Evolutionary conservation across 768 basidiomycete genomes (phyloP), one percentile per base, ranked within the genome.

Genomic region (Termitomyces sp.): DNA sequence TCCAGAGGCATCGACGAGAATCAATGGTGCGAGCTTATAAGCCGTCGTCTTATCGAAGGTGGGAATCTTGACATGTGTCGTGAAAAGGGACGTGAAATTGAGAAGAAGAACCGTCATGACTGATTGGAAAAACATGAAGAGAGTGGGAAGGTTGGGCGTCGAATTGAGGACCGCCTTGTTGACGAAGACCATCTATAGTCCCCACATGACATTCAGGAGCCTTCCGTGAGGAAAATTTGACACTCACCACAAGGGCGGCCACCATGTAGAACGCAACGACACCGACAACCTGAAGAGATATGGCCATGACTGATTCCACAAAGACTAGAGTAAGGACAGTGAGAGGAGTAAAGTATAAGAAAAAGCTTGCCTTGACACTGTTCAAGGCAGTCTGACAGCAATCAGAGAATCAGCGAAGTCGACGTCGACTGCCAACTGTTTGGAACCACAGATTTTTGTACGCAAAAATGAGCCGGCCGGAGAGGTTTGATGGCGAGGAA

Each of bases 111-210:
- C 71, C 13, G 72, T 72, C 49, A 67, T 67, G 28, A 70, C 55
- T 2, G 71, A 72, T 62, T 73, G 72, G 67, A 73, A 71, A 55
- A 69, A 69, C 65, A 70, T 70, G 46, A 73, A 68, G 32, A 72
- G 65, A 5, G 68, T 68, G 4, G 72, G 68, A 22, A 73, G 71
- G 48, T 73, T 69, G 7, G 72, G 72, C 11, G 72, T 65, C 15
- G 69, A 73, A 53, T 67, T 66, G 7, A 68, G 67, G 33, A 69
- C 60, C 60, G 69, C 57, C 66, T 71, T 64, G 48, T 80, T 88
- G 79, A 86, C 88, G 78, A 90, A 84, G 57, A 89, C 82, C 88
- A 90, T 88, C 87, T 88, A 65, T 2, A 39, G 56, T 7, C 3
- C 1, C 4, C 55, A 22, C 36, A 15, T 51, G 15, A 18, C n/a